phyloP scores from a whole-genome alignment of 768 basidiomycete species.

The Lentinula edodes region DNA sequence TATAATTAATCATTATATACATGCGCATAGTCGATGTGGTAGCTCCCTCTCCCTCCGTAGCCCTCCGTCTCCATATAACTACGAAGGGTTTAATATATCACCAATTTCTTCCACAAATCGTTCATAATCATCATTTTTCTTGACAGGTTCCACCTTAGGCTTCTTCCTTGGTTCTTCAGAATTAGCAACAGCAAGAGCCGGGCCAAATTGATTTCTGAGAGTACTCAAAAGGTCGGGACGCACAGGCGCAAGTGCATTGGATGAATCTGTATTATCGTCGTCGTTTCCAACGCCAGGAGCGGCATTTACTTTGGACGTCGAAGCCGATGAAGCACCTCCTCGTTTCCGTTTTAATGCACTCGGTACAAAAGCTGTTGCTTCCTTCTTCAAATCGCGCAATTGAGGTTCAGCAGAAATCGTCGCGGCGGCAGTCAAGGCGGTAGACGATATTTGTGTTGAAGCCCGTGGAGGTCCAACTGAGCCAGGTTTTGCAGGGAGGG shows the following conservation, averaged over 20 bases:
- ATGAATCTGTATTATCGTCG: slow-evolving; percentile 22
- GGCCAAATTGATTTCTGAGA: slow-evolving; percentile 56
- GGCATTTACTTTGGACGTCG: slow-evolving; percentile 49
- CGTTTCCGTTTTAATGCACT: slow-evolving; percentile 75
- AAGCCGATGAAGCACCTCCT: slow-evolving; percentile 23
- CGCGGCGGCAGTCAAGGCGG: slow-evolving; percentile 43
- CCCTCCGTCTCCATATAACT: background rate
- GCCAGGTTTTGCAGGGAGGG: slow-evolving; percentile 33
- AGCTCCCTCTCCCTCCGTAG: no score
- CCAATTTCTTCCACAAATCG: slow-evolving; percentile 75
- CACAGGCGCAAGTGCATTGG: slow-evolving; percentile 23
- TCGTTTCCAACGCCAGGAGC: slow-evolving; percentile 44
- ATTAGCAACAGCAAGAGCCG: slow-evolving; percentile 20
- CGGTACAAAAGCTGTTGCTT: slow-evolving; percentile 90
- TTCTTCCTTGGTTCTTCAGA: slow-evolving; percentile 11
- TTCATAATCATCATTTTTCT: slow-evolving; percentile 63
- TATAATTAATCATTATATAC: no score
- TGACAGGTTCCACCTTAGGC: slow-evolving; percentile 22
- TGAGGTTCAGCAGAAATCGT: slow-evolving; percentile 82
- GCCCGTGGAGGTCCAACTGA: slow-evolving; percentile 17
- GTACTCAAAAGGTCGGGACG: slow-evolving; percentile 65
- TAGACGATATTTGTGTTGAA: slow-evolving; percentile 16
- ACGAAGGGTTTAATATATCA: slow-evolving; percentile 37
- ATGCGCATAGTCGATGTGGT: no score
- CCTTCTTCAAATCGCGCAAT: slow-evolving; percentile 90